Evolutionary conservation across 2,329 filamentous ascomycete genomes (phyloP), one percentile per base, ranked within the genome.

Genomic region (Colletotrichum tamarilloi): DNA sequence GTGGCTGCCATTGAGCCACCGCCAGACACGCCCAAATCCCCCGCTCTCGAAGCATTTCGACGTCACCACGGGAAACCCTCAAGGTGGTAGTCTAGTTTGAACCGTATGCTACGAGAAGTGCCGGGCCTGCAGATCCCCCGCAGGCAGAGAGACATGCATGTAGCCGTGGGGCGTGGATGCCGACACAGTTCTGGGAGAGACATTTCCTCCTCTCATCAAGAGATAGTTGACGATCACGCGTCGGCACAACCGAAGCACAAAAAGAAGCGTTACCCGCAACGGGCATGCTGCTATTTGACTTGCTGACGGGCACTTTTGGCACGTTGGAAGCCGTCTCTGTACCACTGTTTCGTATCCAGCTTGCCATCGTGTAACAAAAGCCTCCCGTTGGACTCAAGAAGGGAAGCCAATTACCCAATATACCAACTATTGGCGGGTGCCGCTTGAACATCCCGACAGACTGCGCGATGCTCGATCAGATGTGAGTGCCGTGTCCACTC

Each of bases 311-410:
- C 22, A 16, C n/a, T 26, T n/a, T 35, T 46, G 16, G 28, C 1
- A 46, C 8, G 46, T 26, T 22, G 42, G 32, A 68, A 16, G 26
- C 49, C 24, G 59, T 35, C 32, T 28, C 42, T 72, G 69, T 73
- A 64, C 46, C 22, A 64, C 59, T 28, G 53, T 60, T 64, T 73
- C 59, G 32, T 38, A 28, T 64, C 19, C n/a, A 22, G 26, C 70
- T 16, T 24, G 14, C n/a, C 7, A 11, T 64, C 24, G 55, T 59
- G n/a, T 30, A 35, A 62, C 42, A 26, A 19, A 49, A 57, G 52
- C 30, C 35, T 38, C 22, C 19, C 42, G 38, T 35, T 26, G 28
- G 38, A 26, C 59, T 32, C 32, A n/a, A 22, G 26, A 55, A 55
- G 35, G 38, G 38, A 19, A 19, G 14, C 3, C 38, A 42, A 19